Base-by-base conservation (phyloP, 179 eudicot genomes). In the Patellifolia procumbens region DNA sequence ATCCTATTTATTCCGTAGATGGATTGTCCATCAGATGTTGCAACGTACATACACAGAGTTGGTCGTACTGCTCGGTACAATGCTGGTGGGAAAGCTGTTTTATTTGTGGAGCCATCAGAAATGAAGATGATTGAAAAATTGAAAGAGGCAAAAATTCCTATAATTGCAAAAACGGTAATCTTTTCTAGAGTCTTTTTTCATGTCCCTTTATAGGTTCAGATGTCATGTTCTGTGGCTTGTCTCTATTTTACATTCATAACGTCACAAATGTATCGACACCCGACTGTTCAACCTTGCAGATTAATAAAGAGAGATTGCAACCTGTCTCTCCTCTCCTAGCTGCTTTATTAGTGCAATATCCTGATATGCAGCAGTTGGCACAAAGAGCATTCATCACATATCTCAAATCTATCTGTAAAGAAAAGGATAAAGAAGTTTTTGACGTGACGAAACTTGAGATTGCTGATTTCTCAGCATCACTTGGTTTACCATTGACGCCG, bases 21-120 rank as follows among this genome's bases (percentile, higher is more conserved):
- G 85, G 98, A 94, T 85, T 94, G 98, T 83, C 98, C 98, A 24
- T 89, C 89, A 71, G 91, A 92, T 81, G 91, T 85, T 77, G 92
- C 87, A 51, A 81, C 91, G 70, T 94, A 94, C 89, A 91, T 94
- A 63, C 98, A 94, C 69, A 86, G 98, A 82, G 98, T 91, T 75
- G 98, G 98, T 16, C 92, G 98, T n/a, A 94, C 98, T 81, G 98
- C 98, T 76, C 96, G 98, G n/a, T 91, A 85, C 83, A 81, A 79
- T 64, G 73, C 89, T 68, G 87, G 83, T 55, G 98, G 98, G 78
- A 86, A 79, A 78, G 88, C 97, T 17, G 81, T 94, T 59, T 81
- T 94, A 73, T 92, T 94, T 81, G 78, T 94, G 77, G 83, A 86
- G 78, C 94, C 98, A 32, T 92, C 98, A 56, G 96, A 94, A 85